Conservation (phyloP, 192 early-diverging fungal species). For the Funneliformis geosporum region DNA sequence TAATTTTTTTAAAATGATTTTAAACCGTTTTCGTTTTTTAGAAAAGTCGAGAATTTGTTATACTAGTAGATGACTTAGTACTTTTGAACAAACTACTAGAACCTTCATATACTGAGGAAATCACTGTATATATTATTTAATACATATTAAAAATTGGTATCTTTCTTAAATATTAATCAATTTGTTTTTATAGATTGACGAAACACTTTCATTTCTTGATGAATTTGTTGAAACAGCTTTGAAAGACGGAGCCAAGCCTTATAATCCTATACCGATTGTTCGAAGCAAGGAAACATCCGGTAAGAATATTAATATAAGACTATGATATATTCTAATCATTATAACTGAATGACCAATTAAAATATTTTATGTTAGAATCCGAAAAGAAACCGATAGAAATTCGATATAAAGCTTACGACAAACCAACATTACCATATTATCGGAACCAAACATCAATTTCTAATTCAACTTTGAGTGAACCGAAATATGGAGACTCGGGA, state of each 20-base stretch:
- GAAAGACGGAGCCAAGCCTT: conserved; percentile 24
- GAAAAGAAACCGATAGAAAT: conserved; percentile 1
- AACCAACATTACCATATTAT: not conserved
- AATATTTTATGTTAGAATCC: not conserved
- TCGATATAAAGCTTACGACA: conserved; percentile 33
- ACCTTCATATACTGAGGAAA: not conserved
- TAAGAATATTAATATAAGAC: not conserved
- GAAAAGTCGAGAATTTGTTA: conserved; percentile 22
- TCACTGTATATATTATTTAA: not conserved
- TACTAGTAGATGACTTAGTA: not conserved
- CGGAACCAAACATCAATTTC: not conserved
- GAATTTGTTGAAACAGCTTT: conserved; percentile 21
- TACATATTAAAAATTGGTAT: not conserved
- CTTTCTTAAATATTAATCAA: not conserved
- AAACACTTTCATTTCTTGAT: conserved; percentile 23
- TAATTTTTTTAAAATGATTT: not conserved
- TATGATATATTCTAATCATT: not conserved
- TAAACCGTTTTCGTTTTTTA: not conserved
- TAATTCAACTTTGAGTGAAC: not conserved
- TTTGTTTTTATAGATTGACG: conserved; percentile 22
- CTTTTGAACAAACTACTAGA: not conserved
- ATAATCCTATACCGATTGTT: conserved; percentile 13
- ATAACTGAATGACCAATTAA: not conserved
- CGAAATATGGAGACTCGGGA: not conserved
- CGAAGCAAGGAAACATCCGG: not conserved